Base-by-base conservation (phyloP, 2,329 filamentous ascomycete species). In the Trichoderma atroviride region DNA sequence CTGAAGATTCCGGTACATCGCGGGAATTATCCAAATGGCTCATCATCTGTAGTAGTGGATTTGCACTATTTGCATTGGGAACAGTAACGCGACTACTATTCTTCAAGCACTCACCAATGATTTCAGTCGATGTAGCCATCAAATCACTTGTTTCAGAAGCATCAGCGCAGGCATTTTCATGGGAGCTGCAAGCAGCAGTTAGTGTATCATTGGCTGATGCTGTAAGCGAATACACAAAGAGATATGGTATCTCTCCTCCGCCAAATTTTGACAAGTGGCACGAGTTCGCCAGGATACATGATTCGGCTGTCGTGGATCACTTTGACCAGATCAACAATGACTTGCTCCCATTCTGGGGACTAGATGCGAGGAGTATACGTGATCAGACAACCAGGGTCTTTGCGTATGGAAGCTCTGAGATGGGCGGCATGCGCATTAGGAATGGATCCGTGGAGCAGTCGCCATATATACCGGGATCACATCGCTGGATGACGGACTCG, bases 261-360 rank as follows among this genome's bases (percentile, higher is more conserved):
- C 91, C 89, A 3, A 86, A 91, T 71, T 96, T 95, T 73, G 92
- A 94, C 75, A 88, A 88, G 72, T 96, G 92, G 92, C 94, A 89
- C 76, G 85, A 90, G 40, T 94, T 92, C 75, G 91, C 92, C 7
- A 86, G 84, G 70, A 82, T 85, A 14, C 79, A 80, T 56, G 78
- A 85, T 29, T 91, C 92, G 0, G 83, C 88, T 68, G 82, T 94
- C 69, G 87, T 94, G 66, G 92, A 96, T 74, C 89, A 92, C 75
- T 96, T 91, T 74, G 90, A 92, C 74, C 91, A 89, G 50, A 92
- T 95, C 67, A 87, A 91, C 74, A 83, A 89, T 64, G 87, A 91
- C 70, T 79, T 95, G n/a, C 80, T 91, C 4, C 92, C 92, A 0
- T 95, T 94, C 76, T 94, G 92, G 92, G 90, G 86, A 7, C 75